Evolutionary conservation across 139 green algal genomes (phyloP).

Genomic region (Haematococcus sp.): DNA sequence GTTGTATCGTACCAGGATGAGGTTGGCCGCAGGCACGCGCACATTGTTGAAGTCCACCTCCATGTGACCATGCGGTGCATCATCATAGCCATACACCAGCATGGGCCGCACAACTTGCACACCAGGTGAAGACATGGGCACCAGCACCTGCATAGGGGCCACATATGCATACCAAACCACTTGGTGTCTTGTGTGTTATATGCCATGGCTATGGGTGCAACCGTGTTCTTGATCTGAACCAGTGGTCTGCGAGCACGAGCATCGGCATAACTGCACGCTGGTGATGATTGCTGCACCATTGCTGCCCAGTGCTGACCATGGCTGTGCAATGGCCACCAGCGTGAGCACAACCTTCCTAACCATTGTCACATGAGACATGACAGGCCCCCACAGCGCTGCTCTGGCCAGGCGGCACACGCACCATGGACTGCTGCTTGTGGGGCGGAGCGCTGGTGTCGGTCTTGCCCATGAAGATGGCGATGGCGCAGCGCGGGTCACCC

Average conservation of each 20-base stretch:
- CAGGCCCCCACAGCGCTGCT: too few species aligned
- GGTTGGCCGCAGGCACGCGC: constrained; percentile 52
- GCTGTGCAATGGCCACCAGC: too few species aligned
- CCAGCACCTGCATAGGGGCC: constrained; percentile 51
- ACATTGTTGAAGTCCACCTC: constrained; percentile 86
- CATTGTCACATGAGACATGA: too few species aligned
- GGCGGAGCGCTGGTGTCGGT: constrained; percentile 46
- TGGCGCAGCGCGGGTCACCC: constrained; percentile 63
- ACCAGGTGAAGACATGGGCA: constrained; percentile 79
- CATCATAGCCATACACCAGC: constrained; percentile 88
- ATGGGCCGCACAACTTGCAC: constrained; percentile 65
- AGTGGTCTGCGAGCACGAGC: too few species aligned
- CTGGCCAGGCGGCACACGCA: constrained; percentile 31
- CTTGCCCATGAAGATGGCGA: constrained; percentile 98
- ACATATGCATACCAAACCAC: too few species aligned
- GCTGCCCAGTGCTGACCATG: too few species aligned
- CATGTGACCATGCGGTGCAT: constrained; percentile 94
- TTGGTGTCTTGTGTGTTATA: too few species aligned
- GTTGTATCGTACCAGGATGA: constrained; percentile 46
- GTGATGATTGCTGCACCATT: too few species aligned
- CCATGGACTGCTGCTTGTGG: constrained; percentile 92
- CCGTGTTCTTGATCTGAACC: too few species aligned
- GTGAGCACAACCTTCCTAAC: too few species aligned
- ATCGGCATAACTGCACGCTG: too few species aligned
- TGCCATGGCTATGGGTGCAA: too few species aligned